Base-by-base conservation (phyloP, 2,329 filamentous ascomycete species). In the Fusarium duplospermum region DNA sequence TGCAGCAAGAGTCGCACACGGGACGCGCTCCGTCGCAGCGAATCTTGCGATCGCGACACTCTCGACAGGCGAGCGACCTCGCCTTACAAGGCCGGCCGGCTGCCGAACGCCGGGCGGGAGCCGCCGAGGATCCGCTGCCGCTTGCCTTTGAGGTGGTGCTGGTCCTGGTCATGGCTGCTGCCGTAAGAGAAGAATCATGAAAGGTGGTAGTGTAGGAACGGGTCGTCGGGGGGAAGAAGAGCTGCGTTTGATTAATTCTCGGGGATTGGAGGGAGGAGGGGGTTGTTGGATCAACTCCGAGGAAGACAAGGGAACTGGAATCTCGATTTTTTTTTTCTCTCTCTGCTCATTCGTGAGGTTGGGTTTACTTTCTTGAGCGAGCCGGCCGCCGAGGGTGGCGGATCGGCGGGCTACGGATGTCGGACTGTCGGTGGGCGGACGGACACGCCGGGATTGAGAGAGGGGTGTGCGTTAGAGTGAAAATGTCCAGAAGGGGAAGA, bases 21-120 rank as follows among this genome's bases (percentile, higher is more conserved):
- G 77, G 77, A 18, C 77, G 73, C 10, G 77, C 77, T 16, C 77
- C 77, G 64, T 79, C 77, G 64, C 77, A 79, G 59, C 77, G 77
- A 18, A 79, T 79, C 71, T 79, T 79, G 70, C 77, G 77, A 64
- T 79, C 77, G 66, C 77, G 77, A 77, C 77, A 79, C 57, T 79
- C 77, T 56, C 77, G 71, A 54, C 77, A 79, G 9, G 77, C 77
- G 29, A 79, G 64, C 35, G 77, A 79, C 62, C 77, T 73, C 63
- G 77, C 77, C 52, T 79, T 79, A 61, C 76, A 75, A 22, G 77
- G 64, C 58, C 77, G 77, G 70, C 71, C 73, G 58, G 65, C 54
- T 56, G 57, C 72, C 62, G 77, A 66, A 35, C 66, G 69, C 61
- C 69, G 69, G 45, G 59, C 38, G 20, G 74, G 63, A 50, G 74